Evolutionary conservation across 768 basidiomycete species (phyloP), one percentile per base, ranked within the genome.

Genomic region (Agaricus subrufescens): DNA sequence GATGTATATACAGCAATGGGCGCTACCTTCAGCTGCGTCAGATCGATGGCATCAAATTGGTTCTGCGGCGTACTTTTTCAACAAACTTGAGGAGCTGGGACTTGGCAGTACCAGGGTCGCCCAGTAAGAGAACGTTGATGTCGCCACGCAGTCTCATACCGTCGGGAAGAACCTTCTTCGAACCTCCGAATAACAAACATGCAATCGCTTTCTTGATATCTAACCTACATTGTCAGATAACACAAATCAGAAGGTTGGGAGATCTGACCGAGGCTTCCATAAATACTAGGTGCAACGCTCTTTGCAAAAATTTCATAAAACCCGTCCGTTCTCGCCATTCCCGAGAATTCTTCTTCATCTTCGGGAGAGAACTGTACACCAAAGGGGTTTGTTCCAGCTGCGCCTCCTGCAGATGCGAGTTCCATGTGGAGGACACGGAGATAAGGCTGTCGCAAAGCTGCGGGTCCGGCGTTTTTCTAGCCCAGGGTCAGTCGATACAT

Each of bases 181-280:
- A 95, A 5, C 97, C 97, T 29, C 97, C 97, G 62, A 98, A 94
- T 6, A 99, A 75, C n/a, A 99, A 75, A 69, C 96, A 98, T 0
- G 91, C 83, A 48, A 99, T 94, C 4, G 97, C 93, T 62, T 98
- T 99, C 74, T 98, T 99, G 64, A 98, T 98, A 68, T 99, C 97
- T 96, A 50, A 31, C 23, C n/a, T 34, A 10, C 25, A 26, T 68
- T 26, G 62, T 37, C 42, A 40, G 40, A 54, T 49, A 19, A 39
- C 7, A 37, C 39, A 34, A 27, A 5, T 3, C n/a, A 31, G 40
- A 46, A 11, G n/a, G 12, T 59, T 30, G 29, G 19, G 56, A 49
- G 4, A 27, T 19, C 68, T 23, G 42, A 95, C 96, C 96, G 29
- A 92, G 74, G 69, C 91, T 94, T 39, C 97, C 97, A 66, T 84